Evolutionary conservation across 352 stramenopile genomes (phyloP).

Genomic region (Peronospora destructor): DNA sequence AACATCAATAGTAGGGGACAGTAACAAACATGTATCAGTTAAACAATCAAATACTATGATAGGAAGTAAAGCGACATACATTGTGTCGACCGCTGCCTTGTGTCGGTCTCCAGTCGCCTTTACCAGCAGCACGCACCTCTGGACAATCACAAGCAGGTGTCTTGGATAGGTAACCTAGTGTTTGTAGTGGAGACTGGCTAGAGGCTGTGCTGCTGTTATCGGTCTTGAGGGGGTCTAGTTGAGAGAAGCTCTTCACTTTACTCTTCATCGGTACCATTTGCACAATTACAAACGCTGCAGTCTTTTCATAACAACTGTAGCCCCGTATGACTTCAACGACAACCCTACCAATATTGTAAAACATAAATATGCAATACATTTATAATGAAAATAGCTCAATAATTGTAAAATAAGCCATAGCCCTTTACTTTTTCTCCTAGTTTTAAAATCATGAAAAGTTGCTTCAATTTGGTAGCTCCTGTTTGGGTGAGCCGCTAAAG

Average conservation of each 20-base stretch:
- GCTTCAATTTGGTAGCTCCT: too few species aligned
- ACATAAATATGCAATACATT: too few species aligned
- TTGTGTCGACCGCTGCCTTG: conserved; percentile 14
- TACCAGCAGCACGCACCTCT: neutral
- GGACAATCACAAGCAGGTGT: neutral
- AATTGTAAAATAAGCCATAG: too few species aligned
- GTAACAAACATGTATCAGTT: neutral
- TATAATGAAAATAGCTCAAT: too few species aligned
- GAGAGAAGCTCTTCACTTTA: neutral
- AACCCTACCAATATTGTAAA: too few species aligned
- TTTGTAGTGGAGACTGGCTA: neutral
- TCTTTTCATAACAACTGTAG: conserved; percentile 10
- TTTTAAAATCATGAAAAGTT: too few species aligned
- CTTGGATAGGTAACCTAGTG: neutral
- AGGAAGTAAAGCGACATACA: conserved; percentile 6
- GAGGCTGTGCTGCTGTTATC: conserved; percentile 10
- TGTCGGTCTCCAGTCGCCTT: conserved; percentile 12
- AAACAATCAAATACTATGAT: neutral
- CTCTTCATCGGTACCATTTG: conserved; percentile 3
- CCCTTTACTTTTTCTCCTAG: too few species aligned
- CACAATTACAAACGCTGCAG: conserved; percentile 2
- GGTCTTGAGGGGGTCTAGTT: neutral
- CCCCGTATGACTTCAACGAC: conserved; percentile 5
- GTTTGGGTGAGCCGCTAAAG: too few species aligned
- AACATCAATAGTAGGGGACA: neutral